A percentile compares a stretch with the other conserved stretches of the same genome.
phyloP scores from a whole-genome alignment of 371 early-diverging fungal species.

The Saksenaea oblongispora region DNA sequence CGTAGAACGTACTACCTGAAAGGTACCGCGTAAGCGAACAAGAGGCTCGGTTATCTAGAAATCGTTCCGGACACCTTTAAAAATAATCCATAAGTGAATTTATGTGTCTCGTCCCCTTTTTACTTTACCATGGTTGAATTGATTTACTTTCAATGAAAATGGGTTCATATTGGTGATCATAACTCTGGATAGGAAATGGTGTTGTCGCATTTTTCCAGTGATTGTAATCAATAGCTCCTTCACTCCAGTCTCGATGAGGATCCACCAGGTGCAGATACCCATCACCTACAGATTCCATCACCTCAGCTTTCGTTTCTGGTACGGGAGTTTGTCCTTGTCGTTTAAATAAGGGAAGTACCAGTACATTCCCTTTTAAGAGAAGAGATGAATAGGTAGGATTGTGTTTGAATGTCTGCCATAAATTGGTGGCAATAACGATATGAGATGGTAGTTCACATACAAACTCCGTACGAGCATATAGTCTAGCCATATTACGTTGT shows the following conservation, averaged over 20 bases:
- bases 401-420: conserved; percentile 38
- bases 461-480: conserved; percentile 44
- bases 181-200: conserved; percentile 39
- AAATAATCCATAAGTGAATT: no score
- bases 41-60: conserved; percentile 48
- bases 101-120: not conserved
- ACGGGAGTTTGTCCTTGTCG: conserved; percentile 20
- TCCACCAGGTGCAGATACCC: conserved; percentile 33
- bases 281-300: conserved; percentile 25
- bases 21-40: conserved; percentile 46
- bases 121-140: conserved; percentile 42
- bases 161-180: conserved; percentile 51
- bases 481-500: conserved; percentile 48
- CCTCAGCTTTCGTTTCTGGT: conserved; percentile 31
- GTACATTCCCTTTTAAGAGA: conserved; percentile 35
- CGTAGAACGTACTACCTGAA: conserved; percentile 46
- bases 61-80: conserved; percentile 49
- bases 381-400: conserved; percentile 30
- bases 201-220: conserved; percentile 36
- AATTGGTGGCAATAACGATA: conserved; percentile 38
- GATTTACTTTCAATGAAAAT: conserved; percentile 44
- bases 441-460: conserved; percentile 37
- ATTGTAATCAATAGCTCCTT: conserved; percentile 39
- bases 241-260: conserved; percentile 41
- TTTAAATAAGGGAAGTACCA: conserved; percentile 45